These are phyloP conservation scores for Thalassiosira sp. DNA, from an alignment of 352 stramenopile genomes.

Conservation along the genomic window DNA sequence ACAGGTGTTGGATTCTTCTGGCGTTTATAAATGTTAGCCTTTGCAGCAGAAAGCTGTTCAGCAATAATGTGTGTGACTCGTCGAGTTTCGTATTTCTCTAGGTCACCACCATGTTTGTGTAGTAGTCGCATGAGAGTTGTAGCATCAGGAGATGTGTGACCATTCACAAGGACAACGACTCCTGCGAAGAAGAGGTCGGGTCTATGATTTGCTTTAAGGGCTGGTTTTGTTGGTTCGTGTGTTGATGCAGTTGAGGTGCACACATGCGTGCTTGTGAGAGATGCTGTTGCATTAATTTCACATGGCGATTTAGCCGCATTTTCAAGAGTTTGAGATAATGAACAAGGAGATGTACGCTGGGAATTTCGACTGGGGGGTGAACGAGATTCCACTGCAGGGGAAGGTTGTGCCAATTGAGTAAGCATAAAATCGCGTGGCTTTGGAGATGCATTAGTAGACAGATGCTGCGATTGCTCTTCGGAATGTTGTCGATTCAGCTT, in stretches of 20 bases:
- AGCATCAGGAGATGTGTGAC: slow-evolving; percentile 72
- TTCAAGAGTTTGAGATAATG: background rate
- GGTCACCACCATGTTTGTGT: slow-evolving; percentile 76
- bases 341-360: background rate
- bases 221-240: background rate
- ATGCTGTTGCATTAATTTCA: background rate
- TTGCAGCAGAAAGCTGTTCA: slow-evolving; percentile 73
- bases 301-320: background rate
- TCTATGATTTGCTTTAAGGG: slow-evolving; percentile 35
- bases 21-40: slow-evolving; percentile 78
- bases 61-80: slow-evolving; percentile 81
- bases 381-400: slow-evolving; percentile 11
- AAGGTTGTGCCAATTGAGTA: slow-evolving; percentile 17
- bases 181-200: slow-evolving; percentile 78
- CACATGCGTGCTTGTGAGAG: background rate
- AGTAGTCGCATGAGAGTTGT: slow-evolving; percentile 74
- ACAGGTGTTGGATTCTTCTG: slow-evolving; percentile 83
- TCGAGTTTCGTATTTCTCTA: slow-evolving; percentile 82
- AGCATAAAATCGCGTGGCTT: background rate
- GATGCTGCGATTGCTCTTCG: background rate
- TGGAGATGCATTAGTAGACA: background rate
- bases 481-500: slow-evolving; percentile 5
- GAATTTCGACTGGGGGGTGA: slow-evolving; percentile 1
- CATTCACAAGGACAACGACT: slow-evolving; percentile 76
- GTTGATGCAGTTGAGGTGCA: background rate